Conservation (phyloP, 257 asterid species). For the Echium plantagineum region DNA sequence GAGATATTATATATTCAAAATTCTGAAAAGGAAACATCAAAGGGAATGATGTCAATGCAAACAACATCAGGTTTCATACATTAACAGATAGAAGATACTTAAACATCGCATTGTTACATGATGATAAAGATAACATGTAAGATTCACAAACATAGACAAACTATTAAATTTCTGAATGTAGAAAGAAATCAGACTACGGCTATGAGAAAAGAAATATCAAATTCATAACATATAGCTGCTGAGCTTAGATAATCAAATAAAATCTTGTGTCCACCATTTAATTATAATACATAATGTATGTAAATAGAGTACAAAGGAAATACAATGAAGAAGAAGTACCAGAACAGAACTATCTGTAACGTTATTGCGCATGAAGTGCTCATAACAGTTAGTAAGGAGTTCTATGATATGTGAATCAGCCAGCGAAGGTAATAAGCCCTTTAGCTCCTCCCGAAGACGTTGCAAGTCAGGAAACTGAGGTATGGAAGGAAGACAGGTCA, state of each 20-base stretch:
- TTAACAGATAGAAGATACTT: neutral
- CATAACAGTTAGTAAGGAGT: slow-evolving; percentile 63
- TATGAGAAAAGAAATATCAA: too few species aligned
- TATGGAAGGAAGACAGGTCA: slow-evolving; percentile 68
- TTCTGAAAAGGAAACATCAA: too few species aligned
- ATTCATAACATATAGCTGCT: too few species aligned
- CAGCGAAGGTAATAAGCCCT: slow-evolving; percentile 38
- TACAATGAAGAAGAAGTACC: slow-evolving; percentile 32
- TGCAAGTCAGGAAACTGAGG: slow-evolving; percentile 65
- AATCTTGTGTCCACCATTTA: too few species aligned
- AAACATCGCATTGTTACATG: neutral
- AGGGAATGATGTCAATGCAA: slow-evolving; percentile 18
- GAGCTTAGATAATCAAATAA: too few species aligned
- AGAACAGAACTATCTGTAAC: slow-evolving; percentile 52
- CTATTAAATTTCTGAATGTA: too few species aligned
- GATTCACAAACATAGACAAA: neutral
- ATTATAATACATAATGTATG: too few species aligned
- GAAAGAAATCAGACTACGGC: too few species aligned
- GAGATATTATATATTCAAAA: too few species aligned
- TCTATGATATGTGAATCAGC: slow-evolving; percentile 71
- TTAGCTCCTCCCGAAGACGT: slow-evolving; percentile 44
- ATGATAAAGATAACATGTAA: neutral
- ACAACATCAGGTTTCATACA: neutral
- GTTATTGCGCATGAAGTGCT: slow-evolving; percentile 48
- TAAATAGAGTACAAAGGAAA: neutral